Evolutionary conservation across 202 grass and related monocot species (phyloP), one percentile per base, ranked within the genome.

Genomic region (Schoenoplectus tabernaemontani): DNA sequence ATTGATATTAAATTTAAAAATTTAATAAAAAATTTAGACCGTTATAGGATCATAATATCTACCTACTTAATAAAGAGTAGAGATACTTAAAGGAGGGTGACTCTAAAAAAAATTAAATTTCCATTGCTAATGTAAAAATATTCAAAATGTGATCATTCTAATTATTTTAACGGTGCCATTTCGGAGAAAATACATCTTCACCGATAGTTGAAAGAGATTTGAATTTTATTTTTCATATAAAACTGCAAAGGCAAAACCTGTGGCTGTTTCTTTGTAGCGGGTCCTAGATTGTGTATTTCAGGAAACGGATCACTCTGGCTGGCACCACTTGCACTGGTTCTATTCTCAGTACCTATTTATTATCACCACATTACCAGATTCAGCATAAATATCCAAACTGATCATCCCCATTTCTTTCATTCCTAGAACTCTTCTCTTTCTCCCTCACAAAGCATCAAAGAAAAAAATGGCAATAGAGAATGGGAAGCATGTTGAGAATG

Each of bases 391-490:
- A 44, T 28, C 54, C 69, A 77, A 51, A 10, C 70, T 60, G 3
- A 12, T 63, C 50, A n/a, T n/a, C 48, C 34, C 28, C 23, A 46
- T 82, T 32, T 54, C 61, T 88, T 84, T 82, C 84, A 60, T 38
- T 69, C 79, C 2, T 22, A 72, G 3, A 34, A 53, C 80, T 17
- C 81, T 7, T 59, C 36, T 4, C 54, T 20, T 30, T 82, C 64
- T 73, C 43, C 24, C 32, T 73, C 23, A 71, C 26, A 50, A 1
- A 53, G 15, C 15, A 68, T 67, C 41, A 50, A 36, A 51, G 3
- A 46, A 54, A 41, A 69, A 46, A 42, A 69, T 82, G 47, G 47
- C 64, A 26, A 73, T 62, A 38, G 41, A 77, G 28, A 5, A 56
- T 24, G 59, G 59, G 1, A 37, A 37, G 36, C 4, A 2, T 54